phyloP scores from a whole-genome alignment of 306 rosid genomes.

The Mucuna pruriens region DNA sequence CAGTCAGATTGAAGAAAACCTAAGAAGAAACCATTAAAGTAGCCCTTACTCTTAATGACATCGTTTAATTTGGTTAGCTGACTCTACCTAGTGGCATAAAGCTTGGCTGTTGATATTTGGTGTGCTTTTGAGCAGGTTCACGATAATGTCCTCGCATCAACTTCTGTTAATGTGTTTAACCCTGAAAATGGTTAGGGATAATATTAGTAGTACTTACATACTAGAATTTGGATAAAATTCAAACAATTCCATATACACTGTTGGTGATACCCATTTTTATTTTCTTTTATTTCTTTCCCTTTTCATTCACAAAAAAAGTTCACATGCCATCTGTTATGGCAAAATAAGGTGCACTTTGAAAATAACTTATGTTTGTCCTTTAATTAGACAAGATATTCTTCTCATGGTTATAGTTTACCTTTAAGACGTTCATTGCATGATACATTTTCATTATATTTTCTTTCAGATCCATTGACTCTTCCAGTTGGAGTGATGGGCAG shows the following conservation, averaged over 20 bases:
- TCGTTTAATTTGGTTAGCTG: not conserved
- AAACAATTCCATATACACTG: not conserved
- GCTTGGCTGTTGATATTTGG: not conserved
- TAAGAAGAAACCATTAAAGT: too few relatives aligned
- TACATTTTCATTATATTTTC: conserved; percentile 38
- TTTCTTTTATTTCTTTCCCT: not conserved
- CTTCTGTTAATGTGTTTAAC: not conserved
- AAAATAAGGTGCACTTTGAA: not conserved
- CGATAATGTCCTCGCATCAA: not conserved
- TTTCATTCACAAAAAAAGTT: not conserved
- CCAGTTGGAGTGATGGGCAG: conserved; percentile 49
- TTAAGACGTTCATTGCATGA: not conserved
- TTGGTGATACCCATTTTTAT: conserved; percentile 6
- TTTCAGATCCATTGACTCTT: conserved; percentile 47
- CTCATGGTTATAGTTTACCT: not conserved
- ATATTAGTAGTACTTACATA: not conserved
- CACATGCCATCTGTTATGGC: not conserved
- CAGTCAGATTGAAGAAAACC: too few relatives aligned
- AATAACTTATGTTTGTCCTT: conserved; percentile 26
- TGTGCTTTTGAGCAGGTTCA: not conserved
- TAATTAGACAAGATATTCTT: conserved; percentile 5
- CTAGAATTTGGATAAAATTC: not conserved
- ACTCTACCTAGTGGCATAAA: conserved; percentile 1
- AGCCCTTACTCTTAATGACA: not conserved
- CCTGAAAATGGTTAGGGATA: conserved; percentile 10